A percentile compares a stretch with the other conserved stretches of the same genome.
These are phyloP conservation scores for Teunomyces atbi DNA, from an alignment of 805 yeast genomes.

Conservation along the genomic window DNA sequence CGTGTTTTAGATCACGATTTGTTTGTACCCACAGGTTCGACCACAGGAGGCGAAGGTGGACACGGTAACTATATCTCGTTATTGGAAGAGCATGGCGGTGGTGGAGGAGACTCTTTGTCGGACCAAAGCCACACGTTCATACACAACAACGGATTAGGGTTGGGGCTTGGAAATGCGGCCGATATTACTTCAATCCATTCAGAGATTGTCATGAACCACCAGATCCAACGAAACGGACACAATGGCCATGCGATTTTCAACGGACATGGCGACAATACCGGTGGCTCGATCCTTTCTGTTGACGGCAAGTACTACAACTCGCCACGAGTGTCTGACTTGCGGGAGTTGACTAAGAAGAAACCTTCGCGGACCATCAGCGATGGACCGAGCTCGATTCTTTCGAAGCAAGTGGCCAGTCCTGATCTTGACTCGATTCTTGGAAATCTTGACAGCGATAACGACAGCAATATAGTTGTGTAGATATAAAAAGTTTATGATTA, in stretches of 20 bases:
- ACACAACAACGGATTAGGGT: slow-evolving; percentile 11
- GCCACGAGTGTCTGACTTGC: slow-evolving; percentile 39
- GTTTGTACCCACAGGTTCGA: not conserved
- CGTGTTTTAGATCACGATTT: not conserved
- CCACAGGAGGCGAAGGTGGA: not conserved
- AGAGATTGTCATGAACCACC: slow-evolving; percentile 21
- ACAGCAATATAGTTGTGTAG: slow-evolving; percentile 22
- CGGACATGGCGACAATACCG: slow-evolving; percentile 6
- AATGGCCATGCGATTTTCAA: slow-evolving; percentile 4
- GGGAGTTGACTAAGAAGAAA: slow-evolving; percentile 14
- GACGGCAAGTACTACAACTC: slow-evolving; percentile 14
- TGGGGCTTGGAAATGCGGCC: slow-evolving; percentile 41
- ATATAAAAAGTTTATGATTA: not conserved
- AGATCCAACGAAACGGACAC: slow-evolving; percentile 8
- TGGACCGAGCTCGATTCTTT: slow-evolving; percentile 27
- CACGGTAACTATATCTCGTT: not conserved
- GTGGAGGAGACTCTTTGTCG: not conserved
- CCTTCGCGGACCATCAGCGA: slow-evolving; percentile 6
- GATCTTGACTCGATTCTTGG: slow-evolving; percentile 36
- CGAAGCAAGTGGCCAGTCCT: slow-evolving; percentile 28
- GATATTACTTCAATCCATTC: slow-evolving; percentile 43
- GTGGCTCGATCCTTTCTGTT: slow-evolving; percentile 17
- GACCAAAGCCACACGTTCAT: slow-evolving; percentile 5
- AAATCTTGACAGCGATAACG: slow-evolving; percentile 36
- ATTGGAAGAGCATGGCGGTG: not conserved